Evolutionary conservation across 2,329 filamentous ascomycete genomes (phyloP).

Genomic region (Cryphonectria parasitica): DNA sequence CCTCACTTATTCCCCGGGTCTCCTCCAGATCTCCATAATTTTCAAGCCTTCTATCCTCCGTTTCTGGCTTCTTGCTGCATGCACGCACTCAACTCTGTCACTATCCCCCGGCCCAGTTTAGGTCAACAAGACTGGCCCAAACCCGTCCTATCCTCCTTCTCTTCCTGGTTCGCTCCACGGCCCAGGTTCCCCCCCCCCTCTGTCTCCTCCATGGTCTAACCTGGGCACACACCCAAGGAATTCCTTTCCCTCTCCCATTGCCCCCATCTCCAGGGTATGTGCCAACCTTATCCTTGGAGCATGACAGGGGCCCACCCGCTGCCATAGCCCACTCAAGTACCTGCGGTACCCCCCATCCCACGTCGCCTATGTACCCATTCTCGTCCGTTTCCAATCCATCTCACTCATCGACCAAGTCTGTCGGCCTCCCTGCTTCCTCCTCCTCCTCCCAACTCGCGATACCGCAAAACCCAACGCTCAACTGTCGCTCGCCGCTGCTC

Average conservation of each 20-base stretch:
- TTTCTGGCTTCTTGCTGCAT: neutral
- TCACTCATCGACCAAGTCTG: constrained; percentile 14
- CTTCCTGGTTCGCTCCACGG: constrained; percentile 16
- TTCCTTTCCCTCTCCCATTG: constrained; percentile 14
- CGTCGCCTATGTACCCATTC: constrained; percentile 27
- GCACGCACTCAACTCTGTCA: constrained; percentile 7
- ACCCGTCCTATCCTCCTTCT: constrained; percentile 10
- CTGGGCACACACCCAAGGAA: neutral
- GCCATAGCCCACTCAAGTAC: constrained; percentile 22
- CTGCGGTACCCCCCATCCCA: constrained; percentile 19
- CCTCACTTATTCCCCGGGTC: neutral
- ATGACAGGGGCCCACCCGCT: constrained; percentile 9
- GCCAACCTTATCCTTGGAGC: constrained; percentile 23
- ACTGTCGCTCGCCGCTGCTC: neutral
- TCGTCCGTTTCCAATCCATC: constrained; percentile 25
- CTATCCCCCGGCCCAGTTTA: neutral
- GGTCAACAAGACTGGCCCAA: neutral
- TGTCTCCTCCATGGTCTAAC: constrained; percentile 12
- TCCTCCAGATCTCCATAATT: constrained; percentile 1
- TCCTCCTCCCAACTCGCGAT: constrained; percentile 28
- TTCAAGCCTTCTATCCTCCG: neutral
- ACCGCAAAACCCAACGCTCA: neutral
- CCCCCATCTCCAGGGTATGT: constrained; percentile 15
- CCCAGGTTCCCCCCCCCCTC: constrained; percentile 9
- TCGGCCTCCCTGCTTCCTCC: constrained; percentile 19